phyloP scores from a whole-genome alignment of 768 basidiomycete genomes.

The Terana coerulea region DNA sequence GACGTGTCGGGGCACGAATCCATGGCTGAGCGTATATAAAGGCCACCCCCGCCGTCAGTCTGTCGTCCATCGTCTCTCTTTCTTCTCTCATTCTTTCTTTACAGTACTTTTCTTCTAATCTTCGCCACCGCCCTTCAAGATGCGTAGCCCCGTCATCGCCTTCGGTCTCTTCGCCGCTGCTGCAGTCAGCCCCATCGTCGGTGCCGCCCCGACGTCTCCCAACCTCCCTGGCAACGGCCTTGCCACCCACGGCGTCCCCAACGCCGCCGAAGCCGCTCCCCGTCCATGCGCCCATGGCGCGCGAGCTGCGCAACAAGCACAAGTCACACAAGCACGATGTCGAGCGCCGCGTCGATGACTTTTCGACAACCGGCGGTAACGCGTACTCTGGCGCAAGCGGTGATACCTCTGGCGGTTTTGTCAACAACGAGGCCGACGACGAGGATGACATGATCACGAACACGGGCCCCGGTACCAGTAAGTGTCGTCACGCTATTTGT shows the following conservation, averaged over 20 bases:
- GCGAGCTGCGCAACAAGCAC: background rate
- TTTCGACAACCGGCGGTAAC: slow-evolving; percentile 10
- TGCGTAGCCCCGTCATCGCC: slow-evolving; percentile 28
- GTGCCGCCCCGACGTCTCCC: slow-evolving; percentile 21
- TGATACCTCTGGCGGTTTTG: slow-evolving; percentile 10
- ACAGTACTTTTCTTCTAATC: slow-evolving; percentile 13
- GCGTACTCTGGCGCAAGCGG: slow-evolving; percentile 11
- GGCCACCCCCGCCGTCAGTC: background rate
- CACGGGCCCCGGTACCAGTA: slow-evolving; percentile 12
- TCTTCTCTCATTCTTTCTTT: slow-evolving; percentile 11
- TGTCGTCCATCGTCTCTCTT: slow-evolving; percentile 6
- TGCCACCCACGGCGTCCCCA: slow-evolving; percentile 10
- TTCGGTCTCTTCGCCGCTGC: slow-evolving; percentile 25
- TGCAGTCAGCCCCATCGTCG: slow-evolving; percentile 23
- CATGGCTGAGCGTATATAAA: slow-evolving; percentile 8
- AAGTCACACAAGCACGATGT: slow-evolving; percentile 3
- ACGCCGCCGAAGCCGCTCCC: background rate
- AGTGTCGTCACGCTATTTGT: background rate
- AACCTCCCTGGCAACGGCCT: slow-evolving; percentile 4
- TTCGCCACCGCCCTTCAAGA: slow-evolving; percentile 9
- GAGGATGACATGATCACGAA: slow-evolving; percentile 11
- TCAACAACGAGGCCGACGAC: slow-evolving; percentile 7
- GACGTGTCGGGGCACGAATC: slow-evolving; percentile 23
- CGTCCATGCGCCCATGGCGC: background rate
- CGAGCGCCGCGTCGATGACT: slow-evolving; percentile 8